Evolutionary conservation across 108 stramenopile species (phyloP), one percentile per base, ranked within the genome.

Genomic region (Pseudonitzschia delicatissima): DNA sequence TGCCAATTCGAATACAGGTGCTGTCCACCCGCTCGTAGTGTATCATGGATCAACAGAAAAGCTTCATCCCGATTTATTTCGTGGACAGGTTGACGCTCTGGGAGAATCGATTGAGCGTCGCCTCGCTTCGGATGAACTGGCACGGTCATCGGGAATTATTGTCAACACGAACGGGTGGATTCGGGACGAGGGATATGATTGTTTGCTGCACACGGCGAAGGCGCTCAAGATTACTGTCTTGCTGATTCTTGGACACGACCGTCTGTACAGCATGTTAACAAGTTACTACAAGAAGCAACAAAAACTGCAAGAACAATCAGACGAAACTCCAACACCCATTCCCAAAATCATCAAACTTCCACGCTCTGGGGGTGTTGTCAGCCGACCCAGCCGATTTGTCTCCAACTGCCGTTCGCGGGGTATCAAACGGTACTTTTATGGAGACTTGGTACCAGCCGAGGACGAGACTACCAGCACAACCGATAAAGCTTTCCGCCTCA

Each of bases 311-410:
- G 57, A 42, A 15, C 31, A 55, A 12, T 31, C 55, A 69, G 55
- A 67, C 60, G 57, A 48, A 45, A 25, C 27, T 13, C 49, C 42
- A 21, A 26, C 60, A 31, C 42, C 21, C 27, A 40, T 45, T 35
- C 82, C 83, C 37, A 95, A 90, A 78, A 63, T 95, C 37, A 82
- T 95, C 65, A 95, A 95, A 70, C 37, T 94, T 15, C 93, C 90
- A 1, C 74, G 88, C 33, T 87, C 86, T 45, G 93, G 93, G 8
- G 93, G 93, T 1, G 84, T 87, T 6, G 87, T 88, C 17, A 78
- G 81, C 51, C 74, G 90, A 21, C 81, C 85, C 45, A 75, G 75
- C n/a, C 52, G 67, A 23, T 90, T 88, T 68, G 58, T 89, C 11
- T 79, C 86, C n/a, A 72, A 78, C 17, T 78, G 53, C 20, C 63